phyloP scores from a whole-genome alignment of 768 basidiomycete species.

The Exidia glandulosa region DNA sequence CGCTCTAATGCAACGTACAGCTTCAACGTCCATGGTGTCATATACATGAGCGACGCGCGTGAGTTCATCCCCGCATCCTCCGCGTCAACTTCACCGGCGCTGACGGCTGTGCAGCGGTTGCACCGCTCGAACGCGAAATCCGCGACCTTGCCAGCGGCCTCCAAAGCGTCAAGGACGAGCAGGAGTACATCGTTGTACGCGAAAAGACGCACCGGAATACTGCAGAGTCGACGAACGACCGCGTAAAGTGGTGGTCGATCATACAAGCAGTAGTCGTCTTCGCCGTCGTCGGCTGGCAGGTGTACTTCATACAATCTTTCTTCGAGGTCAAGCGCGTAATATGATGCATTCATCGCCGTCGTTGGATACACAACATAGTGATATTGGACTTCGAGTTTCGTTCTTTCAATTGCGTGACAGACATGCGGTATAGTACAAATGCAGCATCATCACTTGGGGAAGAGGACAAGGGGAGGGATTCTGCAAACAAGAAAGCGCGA shows the following conservation, averaged over 20 bases:
- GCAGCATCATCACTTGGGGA: no score
- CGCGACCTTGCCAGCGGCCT: slow-evolving; percentile 71
- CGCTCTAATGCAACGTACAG: slow-evolving; percentile 26
- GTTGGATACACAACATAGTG: no score
- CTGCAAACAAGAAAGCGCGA: no score
- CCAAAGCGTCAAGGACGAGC: slow-evolving; percentile 90
- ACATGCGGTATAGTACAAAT: no score
- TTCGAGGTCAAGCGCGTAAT: slow-evolving; percentile 88
- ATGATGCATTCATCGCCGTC: no score
- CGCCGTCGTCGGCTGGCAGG: slow-evolving; percentile 89
- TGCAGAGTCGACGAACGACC: slow-evolving; percentile 82
- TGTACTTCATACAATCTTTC: slow-evolving; percentile 65
- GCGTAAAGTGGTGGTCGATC: slow-evolving; percentile 99
- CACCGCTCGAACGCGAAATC: slow-evolving; percentile 95
- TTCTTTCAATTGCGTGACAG: background rate
- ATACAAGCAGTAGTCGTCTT: slow-evolving; percentile 80
- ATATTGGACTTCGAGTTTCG: no score
- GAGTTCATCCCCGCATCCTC: slow-evolving; percentile 11
- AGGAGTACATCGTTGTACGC: slow-evolving; percentile 94
- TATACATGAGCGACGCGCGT: slow-evolving; percentile 90
- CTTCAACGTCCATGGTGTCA: slow-evolving; percentile 97
- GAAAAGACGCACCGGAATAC: slow-evolving; percentile 92
- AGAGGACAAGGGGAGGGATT: no score
- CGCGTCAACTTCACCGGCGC: background rate
- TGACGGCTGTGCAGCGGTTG: slow-evolving; percentile 52